Conservation (phyloP, 164 flowering plant species). For the Warburgia ugandensis region DNA sequence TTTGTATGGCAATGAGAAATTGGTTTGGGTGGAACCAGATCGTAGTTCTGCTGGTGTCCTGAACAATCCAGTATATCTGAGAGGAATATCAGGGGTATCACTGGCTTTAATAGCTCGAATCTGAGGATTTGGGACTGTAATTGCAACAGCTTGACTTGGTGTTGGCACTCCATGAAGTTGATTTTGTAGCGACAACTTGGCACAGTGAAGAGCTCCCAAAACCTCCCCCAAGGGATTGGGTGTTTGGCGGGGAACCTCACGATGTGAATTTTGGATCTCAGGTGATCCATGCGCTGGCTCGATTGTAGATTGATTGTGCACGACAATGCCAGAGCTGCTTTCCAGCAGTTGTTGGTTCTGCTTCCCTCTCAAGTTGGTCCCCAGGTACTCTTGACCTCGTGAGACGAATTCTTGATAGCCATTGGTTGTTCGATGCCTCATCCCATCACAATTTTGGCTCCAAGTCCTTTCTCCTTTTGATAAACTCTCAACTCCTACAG, state of each 20-base stretch:
- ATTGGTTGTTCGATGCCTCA: too few species aligned
- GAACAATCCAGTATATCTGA: constrained; percentile 18
- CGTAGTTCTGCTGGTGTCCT: constrained; percentile 18
- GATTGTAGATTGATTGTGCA: too few species aligned
- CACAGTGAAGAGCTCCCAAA: constrained; percentile 63
- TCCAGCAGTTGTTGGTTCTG: background rate
- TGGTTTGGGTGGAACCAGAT: background rate
- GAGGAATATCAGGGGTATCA: constrained; percentile 13
- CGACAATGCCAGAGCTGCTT: too few species aligned
- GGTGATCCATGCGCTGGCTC: too few species aligned
- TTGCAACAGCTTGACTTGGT: constrained; percentile 10
- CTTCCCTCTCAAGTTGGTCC: background rate
- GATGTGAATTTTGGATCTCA: constrained; percentile 15
- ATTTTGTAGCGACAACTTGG: constrained; percentile 47
- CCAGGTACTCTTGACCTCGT: background rate
- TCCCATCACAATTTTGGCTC: too few species aligned
- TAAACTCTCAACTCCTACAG: too few species aligned
- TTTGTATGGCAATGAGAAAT: constrained; percentile 6
- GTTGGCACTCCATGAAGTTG: constrained; percentile 25
- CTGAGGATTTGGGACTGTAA: constrained; percentile 18
- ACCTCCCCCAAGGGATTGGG: constrained; percentile 24
- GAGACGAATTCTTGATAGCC: background rate
- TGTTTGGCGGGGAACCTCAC: constrained; percentile 26
- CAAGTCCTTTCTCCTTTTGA: too few species aligned
- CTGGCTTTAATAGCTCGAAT: constrained; percentile 5